Base-by-base conservation (phyloP, 345 rosid genomes). In the Raphanus raphanistrum region DNA sequence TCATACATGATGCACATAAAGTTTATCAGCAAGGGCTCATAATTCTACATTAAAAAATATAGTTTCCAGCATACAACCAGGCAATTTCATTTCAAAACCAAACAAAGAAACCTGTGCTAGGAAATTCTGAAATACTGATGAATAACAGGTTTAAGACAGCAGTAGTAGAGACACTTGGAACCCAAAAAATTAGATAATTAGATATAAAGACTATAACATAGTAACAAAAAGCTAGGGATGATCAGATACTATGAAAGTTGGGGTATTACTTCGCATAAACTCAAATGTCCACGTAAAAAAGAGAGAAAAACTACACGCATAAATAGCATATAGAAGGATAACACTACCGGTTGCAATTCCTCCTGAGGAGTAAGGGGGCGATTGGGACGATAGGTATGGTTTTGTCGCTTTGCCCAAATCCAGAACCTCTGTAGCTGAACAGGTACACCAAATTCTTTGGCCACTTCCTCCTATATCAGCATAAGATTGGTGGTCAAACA, bases 381-480 rank as follows among this genome's bases (percentile, higher is more conserved):
- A 81, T 87, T 86, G 55, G 96, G 96, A 61, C 98, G 97, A 79
- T 92, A 91, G 5, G 98, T 95, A 82, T 92, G 97, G 76, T 95
- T 95, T 80, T 90, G 93, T 33, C 99, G 93, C 87, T 90, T 91
- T 67, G 94, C 97, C 97, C 97, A 92, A 27, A 95, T 85, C 99
- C 99, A 95, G 82, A 90, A 95, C 32, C 98, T 89, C 77, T 86
- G 98, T 82, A 83, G 85, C 81, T 88, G 96, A 33, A 91, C 92
- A 8, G 94, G 94, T 66, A 91, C 74, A 4, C 96, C 96, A 70
- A 88, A 91, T 82, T 90, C 97, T 88, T 88, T 91, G 59, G 99
- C 98, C 83, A 95, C 87, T 79, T 92, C 99, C 81, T 91, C 98
- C 99, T 95, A 84, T 65, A 76, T 70, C 43, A 79, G 71, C 72